These are phyloP conservation scores for Sporothrix brunneoviolacea DNA, from an alignment of 2,329 filamentous ascomycete species.

Conservation along the genomic window DNA sequence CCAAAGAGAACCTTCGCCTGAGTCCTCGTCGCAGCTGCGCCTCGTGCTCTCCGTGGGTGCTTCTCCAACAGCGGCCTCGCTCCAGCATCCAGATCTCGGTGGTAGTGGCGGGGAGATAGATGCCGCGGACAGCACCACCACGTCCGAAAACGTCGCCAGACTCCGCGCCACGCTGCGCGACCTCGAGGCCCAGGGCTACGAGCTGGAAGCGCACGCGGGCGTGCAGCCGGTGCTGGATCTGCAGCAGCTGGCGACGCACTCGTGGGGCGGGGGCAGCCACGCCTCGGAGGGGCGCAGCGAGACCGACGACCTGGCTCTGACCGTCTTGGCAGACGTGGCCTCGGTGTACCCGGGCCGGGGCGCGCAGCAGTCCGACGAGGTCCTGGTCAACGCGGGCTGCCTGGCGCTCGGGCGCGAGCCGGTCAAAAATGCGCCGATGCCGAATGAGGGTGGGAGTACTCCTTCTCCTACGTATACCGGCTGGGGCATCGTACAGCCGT, in stretches of 20 bases:
- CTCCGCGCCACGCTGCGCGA: conserved; percentile 35
- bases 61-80: conserved; percentile 63
- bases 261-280: conserved; percentile 35
- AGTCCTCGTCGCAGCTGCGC: conserved; percentile 9
- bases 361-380: conserved; percentile 47
- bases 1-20: background rate
- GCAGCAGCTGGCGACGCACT: conserved; percentile 70
- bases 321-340: conserved; percentile 64
- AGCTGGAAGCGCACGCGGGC: conserved; percentile 66
- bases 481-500: conserved; percentile 63
- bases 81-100: conserved; percentile 46
- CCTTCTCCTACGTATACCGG: conserved; percentile 46
- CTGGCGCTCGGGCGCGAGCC: conserved; percentile 68
- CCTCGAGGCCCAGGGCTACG: conserved; percentile 33
- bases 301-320: conserved; percentile 54
- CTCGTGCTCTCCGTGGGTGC: conserved; percentile 65
- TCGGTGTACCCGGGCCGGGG: conserved; percentile 59
- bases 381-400: conserved; percentile 60
- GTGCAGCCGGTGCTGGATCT: conserved; percentile 71
- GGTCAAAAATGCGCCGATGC: conserved; percentile 43
- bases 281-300: conserved; percentile 18
- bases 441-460: conserved; percentile 19
- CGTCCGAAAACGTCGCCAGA: conserved; percentile 24
- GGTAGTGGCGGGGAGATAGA: background rate
- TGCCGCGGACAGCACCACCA: background rate